These are phyloP conservation scores for Elaeis guineensis DNA, from an alignment of 176 grass and related monocot species.

Conservation along the genomic window DNA sequence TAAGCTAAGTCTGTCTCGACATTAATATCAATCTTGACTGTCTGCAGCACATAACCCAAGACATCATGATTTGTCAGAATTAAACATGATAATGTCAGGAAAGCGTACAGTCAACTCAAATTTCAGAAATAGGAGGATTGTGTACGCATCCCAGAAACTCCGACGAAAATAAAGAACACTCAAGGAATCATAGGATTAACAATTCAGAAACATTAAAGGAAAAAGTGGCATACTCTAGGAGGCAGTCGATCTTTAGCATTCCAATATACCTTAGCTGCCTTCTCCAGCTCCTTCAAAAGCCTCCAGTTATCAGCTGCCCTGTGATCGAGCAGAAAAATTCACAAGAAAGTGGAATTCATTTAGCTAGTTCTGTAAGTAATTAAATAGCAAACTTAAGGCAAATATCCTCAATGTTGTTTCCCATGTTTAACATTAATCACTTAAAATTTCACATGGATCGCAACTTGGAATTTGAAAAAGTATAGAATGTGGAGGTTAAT, in stretches of 20 bases:
- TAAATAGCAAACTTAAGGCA: no score
- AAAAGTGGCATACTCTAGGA: conserved; percentile 47
- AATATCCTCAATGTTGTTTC: no score
- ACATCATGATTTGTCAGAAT: neutral
- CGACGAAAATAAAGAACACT: neutral
- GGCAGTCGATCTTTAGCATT: conserved; percentile 69
- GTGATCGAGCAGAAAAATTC: conserved; percentile 21
- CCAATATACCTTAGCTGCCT: conserved; percentile 89
- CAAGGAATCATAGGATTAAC: neutral
- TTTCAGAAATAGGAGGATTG: no score
- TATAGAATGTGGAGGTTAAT: no score
- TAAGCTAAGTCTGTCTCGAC: conserved; percentile 76
- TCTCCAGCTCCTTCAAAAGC: conserved; percentile 82
- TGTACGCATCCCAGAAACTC: no score
- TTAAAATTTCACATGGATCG: no score
- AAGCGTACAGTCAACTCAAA: neutral
- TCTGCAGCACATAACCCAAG: conserved; percentile 43
- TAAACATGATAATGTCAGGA: neutral
- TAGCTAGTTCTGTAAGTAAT: no score
- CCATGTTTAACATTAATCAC: no score
- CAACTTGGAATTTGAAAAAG: no score
- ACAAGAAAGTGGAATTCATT: neutral
- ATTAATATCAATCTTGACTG: conserved; percentile 87
- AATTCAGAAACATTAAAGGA: neutral
- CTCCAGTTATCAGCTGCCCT: conserved; percentile 83